These are phyloP conservation scores for Debaryomyces coudertii DNA, from an alignment of 1,139 yeast genomes.

Conservation along the genomic window DNA sequence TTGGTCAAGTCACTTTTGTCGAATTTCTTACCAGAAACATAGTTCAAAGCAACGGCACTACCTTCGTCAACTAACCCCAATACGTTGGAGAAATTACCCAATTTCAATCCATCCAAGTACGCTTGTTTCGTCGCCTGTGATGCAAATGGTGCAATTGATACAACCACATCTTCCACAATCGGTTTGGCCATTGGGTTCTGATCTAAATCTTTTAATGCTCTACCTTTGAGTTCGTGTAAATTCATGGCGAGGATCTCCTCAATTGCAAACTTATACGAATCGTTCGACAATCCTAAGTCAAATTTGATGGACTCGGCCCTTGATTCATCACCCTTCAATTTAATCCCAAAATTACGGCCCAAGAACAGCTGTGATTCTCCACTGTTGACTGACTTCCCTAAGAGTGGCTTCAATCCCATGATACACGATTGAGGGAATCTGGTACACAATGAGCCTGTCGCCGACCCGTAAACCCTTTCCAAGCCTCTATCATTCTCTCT, in stretches of 20 bases:
- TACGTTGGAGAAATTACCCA: slow-evolving; percentile 65
- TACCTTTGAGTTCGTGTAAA: slow-evolving; percentile 61
- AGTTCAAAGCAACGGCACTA: slow-evolving; percentile 84
- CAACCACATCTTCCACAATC: slow-evolving; percentile 63
- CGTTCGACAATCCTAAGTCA: slow-evolving; percentile 50
- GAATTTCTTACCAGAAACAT: slow-evolving; percentile 54
- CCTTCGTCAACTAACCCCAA: slow-evolving; percentile 86
- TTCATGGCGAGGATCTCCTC: slow-evolving; percentile 90
- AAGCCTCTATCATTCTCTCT: slow-evolving; percentile 48
- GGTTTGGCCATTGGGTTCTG: slow-evolving; percentile 33
- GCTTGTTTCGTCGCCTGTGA: slow-evolving; percentile 69
- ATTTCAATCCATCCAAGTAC: slow-evolving; percentile 67
- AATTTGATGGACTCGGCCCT: slow-evolving; percentile 60
- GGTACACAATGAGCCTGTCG: slow-evolving; percentile 69
- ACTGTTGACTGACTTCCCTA: slow-evolving; percentile 66
- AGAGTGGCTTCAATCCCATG: slow-evolving; percentile 65
- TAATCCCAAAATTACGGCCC: slow-evolving; percentile 62
- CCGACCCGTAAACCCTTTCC: slow-evolving; percentile 80
- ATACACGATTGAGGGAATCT: slow-evolving; percentile 76
- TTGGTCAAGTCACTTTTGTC: slow-evolving; percentile 38
- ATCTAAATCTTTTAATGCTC: slow-evolving; percentile 58
- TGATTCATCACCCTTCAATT: slow-evolving; percentile 41
- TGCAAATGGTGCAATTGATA: slow-evolving; percentile 79
- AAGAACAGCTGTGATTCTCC: slow-evolving; percentile 48
- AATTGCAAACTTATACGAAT: slow-evolving; percentile 43